Base-by-base conservation (phyloP, 2,329 filamentous ascomycete species). In the Penicillium sp. region DNA sequence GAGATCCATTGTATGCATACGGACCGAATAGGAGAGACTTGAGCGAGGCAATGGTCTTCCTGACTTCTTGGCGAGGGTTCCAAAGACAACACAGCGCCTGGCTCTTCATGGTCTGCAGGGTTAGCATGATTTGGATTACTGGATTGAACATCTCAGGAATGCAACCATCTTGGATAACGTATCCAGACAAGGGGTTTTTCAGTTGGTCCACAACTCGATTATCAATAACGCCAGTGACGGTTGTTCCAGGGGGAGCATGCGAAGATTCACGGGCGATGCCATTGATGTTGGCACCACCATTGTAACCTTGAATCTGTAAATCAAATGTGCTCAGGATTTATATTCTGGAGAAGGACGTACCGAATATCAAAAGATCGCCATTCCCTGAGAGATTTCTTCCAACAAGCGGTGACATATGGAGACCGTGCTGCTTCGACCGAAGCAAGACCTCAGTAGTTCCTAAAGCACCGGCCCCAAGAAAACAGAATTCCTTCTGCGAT, bases 401-500 rank as follows among this genome's bases (percentile, higher is more conserved):
- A 9, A 88, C 75, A 45, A 77, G 75, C 16, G 81, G 75, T 62
- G 85, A 88, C 75, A 86, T 80, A 0, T 73, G 64, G 11, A 89
- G 69, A 0, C 86, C 86, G 67, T 84, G 77, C 50, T 81, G 76
- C 67, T 79, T 84, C 63, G 84, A 87, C 45, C 85, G 75, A 6
- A 88, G 78, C 33, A 88, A 71, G 46, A 87, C 88, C 68, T 89
- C 86, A 0, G 86, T 88, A 0, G 85, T 87, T 1, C 85, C 86
- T 15, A 89, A 76, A 29, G 83, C 75, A 1, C 86, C 87, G 2
- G 87, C 87, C 5, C 86, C 87, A 11, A 89, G 78, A 66, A 89
- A 88, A 7, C 87, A 84, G 25, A 84, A 82, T 62, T 86, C 81
- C 68, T 80, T 84, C 58, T 62, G 16, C 13, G 6, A 23, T 34